Base-by-base conservation (phyloP, 768 basidiomycete species). In the Leccinum disarticulatum region DNA sequence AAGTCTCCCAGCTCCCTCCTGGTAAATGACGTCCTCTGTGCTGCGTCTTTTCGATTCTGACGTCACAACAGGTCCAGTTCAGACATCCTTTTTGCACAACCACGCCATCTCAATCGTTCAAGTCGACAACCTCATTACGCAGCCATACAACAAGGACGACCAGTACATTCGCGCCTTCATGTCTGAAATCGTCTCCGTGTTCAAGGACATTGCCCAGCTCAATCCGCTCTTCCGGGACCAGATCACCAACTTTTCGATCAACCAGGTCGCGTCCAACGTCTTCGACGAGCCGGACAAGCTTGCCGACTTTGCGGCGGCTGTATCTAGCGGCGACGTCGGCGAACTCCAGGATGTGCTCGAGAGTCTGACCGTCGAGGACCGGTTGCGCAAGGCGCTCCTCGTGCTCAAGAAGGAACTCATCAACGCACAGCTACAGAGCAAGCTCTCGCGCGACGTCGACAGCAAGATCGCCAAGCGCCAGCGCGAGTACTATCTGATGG, bases 171-270 rank as follows among this genome's bases (percentile, higher is more conserved):
- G 94, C 28, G 96, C 96, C 4, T 91, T 97, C 76, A 95, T 94
- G 86, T 88, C 89, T 47, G 96, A 98, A 76, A 93, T 98, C 60
- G 90, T 98, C 64, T 89, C 91, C 49, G 93, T 95, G 41, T 98
- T 98, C 85, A 98, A 98, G 79, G 95, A 98, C 70, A 97, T 98
- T 60, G 95, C 95, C 0, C 93, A 95, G 72, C 83, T 98, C 47
- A 96, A 97, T 74, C 95, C 95, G 2, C 86, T 98, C 64, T 98
- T 98, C 87, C 90, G 95, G 47, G 96, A 98, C 78, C 95, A 98
- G 71, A 96, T 98, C 65, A 94, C 95, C 62, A 94, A 93, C 72
- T 97, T 97, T 74, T 91, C 91, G 15, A 94, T 96, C 74, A 90
- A 90, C 71, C 93, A 96, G 71, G 85, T 93, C 57, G 90, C 94